These are phyloP conservation scores for Saccharomyces hybrid DNA, from an alignment of 1,139 yeast species.

Conservation along the genomic window DNA sequence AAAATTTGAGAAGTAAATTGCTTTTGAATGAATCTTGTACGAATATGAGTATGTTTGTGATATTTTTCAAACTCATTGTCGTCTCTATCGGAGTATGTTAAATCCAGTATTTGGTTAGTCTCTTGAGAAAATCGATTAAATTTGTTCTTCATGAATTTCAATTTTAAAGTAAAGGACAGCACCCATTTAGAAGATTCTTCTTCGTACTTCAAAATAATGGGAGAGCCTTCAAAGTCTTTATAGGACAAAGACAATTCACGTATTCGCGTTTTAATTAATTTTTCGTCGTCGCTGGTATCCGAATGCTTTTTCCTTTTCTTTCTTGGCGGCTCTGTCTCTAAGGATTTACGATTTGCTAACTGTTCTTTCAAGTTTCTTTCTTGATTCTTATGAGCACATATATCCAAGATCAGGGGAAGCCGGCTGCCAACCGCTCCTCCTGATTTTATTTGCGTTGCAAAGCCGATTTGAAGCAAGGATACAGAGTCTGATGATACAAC, in stretches of 20 bases:
- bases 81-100: not conserved
- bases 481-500: not conserved
- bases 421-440: not conserved
- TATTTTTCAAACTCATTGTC: not conserved
- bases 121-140: not conserved
- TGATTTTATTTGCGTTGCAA: not conserved
- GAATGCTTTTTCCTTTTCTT: not conserved
- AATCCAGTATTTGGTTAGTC: constrained; percentile 1
- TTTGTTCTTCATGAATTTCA: not conserved
- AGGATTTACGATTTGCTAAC: not conserved
- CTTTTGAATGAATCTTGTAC: constrained; percentile 19
- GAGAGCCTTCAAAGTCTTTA: not conserved
- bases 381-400: not conserved
- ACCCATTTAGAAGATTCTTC: not conserved
- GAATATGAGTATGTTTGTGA: not conserved
- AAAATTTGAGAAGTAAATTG: constrained; percentile 21
- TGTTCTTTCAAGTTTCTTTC: not conserved
- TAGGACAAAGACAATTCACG: not conserved
- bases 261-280: not conserved
- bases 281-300: not conserved
- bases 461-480: not conserved
- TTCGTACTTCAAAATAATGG: not conserved
- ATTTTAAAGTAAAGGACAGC: not conserved
- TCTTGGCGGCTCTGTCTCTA: not conserved
- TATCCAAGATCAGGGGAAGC: not conserved